phyloP scores from a whole-genome alignment of 805 yeast genomes.

The Saturnispora quitensis region DNA sequence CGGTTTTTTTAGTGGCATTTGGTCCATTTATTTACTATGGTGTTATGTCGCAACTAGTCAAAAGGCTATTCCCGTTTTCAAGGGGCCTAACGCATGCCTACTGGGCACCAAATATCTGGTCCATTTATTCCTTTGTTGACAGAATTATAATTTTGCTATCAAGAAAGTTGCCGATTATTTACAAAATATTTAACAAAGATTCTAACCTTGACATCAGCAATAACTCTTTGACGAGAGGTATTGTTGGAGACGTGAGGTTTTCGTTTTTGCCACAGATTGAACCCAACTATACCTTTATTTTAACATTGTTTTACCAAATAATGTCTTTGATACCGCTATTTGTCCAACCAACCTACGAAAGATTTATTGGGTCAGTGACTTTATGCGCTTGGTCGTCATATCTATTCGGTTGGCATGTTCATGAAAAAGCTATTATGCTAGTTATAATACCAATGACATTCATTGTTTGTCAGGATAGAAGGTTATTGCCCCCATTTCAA shows the following conservation, averaged over 20 bases:
- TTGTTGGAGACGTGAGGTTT: constrained; percentile 86
- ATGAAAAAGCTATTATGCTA: constrained; percentile 91
- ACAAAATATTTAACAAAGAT: constrained; percentile 8
- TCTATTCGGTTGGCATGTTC: constrained; percentile 98
- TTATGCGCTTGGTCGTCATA: constrained; percentile 88
- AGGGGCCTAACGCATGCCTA: constrained; percentile 95
- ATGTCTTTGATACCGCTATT: constrained; percentile 67
- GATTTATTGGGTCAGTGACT: constrained; percentile 78
- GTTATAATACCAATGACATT: constrained; percentile 84
- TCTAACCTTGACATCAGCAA: neutral
- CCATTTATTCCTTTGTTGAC: constrained; percentile 78
- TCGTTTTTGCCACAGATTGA: constrained; percentile 70
- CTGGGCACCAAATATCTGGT: constrained; percentile 99
- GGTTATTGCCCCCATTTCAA: constrained; percentile 63
- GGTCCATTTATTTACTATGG: constrained; percentile 62
- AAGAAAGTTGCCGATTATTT: constrained; percentile 12
- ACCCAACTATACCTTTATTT: constrained; percentile 66
- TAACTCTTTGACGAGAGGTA: constrained; percentile 54
- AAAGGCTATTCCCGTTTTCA: constrained; percentile 82
- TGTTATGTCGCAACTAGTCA: constrained; percentile 54
- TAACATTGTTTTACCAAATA: constrained; percentile 79
- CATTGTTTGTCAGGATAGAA: constrained; percentile 58
- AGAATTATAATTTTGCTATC: constrained; percentile 46
- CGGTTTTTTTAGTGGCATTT: constrained; percentile 60
- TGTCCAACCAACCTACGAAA: constrained; percentile 60